Evolutionary conservation across 2,329 filamentous ascomycete genomes (phyloP), one percentile per base, ranked within the genome.

Genomic region (Monosporascus sp.): DNA sequence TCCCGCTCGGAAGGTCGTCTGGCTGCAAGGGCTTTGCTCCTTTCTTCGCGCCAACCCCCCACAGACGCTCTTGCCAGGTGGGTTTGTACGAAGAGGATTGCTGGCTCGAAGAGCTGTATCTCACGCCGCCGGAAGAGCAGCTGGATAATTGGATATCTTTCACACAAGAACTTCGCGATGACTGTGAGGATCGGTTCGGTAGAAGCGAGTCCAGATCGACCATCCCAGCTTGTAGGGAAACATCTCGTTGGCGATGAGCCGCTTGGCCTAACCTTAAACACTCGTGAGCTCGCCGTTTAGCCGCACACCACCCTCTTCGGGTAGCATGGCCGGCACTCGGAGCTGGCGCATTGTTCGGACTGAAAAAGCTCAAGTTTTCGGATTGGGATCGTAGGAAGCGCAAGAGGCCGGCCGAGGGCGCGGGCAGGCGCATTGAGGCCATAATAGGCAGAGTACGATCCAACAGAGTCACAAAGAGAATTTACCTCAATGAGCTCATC

Each of bases 321-420:
- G 60, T 26, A 8, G 51, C 40, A 9, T 56, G 57, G 14, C 53
- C 50, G 38, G 57, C 18, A 20, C 46, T 51, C n/a, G 48, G 15
- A 3, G 51, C 38, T 8, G 22, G 31, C 35, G 52, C 55, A 53
- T 68, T 65, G 62, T 72, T 75, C 51, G 72, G 66, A 51, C 66
- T 73, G 68, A 80, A 78, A 62, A 82, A 79, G 57, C 72, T 75
- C 46, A 80, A 65, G 51, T 76, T 75, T 61, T 88, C 80, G 59
- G 87, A 84, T 69, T 92, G 89, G 51, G 77, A 81, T 60, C 84
- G 85, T 58, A 94, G 78, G 68, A 89, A 93, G 60, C 84, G 85
- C 58, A 94, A 76, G 20, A 93, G 80, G 54, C 69, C 74, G 59
- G 70, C 71, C 50, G 80, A 84, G 26, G 81, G 81, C 50, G 77